Conservation (phyloP, 768 basidiomycete genomes). For the Lyophyllum semitale region DNA sequence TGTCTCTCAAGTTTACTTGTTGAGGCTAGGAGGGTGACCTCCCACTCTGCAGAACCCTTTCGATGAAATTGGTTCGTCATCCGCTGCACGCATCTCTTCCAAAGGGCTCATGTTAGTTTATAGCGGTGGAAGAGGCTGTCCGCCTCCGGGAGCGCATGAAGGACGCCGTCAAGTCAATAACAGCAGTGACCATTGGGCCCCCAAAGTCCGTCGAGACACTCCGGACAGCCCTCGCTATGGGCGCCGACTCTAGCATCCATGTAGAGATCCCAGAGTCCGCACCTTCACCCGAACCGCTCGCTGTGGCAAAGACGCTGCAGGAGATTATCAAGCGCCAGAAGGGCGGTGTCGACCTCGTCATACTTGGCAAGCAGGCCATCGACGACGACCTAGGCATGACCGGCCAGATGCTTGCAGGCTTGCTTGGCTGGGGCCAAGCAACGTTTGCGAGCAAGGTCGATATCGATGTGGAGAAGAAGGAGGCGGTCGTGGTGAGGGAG, state of each 20-base stretch:
- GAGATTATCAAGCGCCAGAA: constrained; percentile 69
- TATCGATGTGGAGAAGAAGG: constrained; percentile 61
- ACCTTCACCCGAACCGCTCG: constrained; percentile 85
- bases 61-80: constrained; percentile 88
- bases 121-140: constrained; percentile 97
- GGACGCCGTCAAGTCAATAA: constrained; percentile 79
- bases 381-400: constrained; percentile 96
- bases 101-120: neutral
- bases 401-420: constrained; percentile 95
- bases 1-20: constrained; percentile 21
- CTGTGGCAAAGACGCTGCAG: constrained; percentile 83
- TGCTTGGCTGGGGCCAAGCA: constrained; percentile 91
- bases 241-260: constrained; percentile 91
- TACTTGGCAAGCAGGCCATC: constrained; percentile 97
- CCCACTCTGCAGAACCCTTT: constrained; percentile 79
- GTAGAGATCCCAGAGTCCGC: constrained; percentile 78
- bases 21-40: neutral
- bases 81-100: neutral
- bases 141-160: constrained; percentile 87
- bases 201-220: constrained; percentile 87
- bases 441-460: constrained; percentile 92
- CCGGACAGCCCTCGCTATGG: constrained; percentile 97
- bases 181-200: constrained; percentile 92
- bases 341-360: constrained; percentile 75
- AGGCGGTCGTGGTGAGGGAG: constrained; percentile 79